A percentile compares a stretch with the other conserved stretches of the same genome.
These are phyloP conservation scores for Talaromyces sp. DNA, from an alignment of 2,329 filamentous ascomycete genomes.

Conservation along the genomic window DNA sequence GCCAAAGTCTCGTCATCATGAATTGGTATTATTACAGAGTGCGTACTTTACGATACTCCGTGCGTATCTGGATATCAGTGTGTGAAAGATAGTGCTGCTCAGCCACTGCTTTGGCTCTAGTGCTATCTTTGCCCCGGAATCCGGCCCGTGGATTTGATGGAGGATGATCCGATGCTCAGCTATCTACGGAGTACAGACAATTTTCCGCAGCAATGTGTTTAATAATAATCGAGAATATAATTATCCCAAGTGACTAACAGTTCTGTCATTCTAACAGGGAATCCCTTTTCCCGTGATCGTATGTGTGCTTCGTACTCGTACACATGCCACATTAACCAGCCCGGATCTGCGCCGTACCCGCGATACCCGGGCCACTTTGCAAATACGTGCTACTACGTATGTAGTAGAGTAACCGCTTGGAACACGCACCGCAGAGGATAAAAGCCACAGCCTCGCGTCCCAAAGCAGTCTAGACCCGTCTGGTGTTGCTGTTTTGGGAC, in stretches of 20 bases:
- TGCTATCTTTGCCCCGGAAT: conserved; percentile 1
- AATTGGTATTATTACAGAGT: neutral
- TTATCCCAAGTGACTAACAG: neutral
- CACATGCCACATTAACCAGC: neutral
- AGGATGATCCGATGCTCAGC: neutral
- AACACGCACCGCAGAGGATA: conserved; percentile 3
- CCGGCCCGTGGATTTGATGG: neutral
- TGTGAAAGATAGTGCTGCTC: neutral
- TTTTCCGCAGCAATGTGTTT: neutral
- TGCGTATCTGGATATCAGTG: neutral
- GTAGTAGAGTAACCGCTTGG: neutral
- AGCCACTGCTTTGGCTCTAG: neutral
- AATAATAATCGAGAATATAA: neutral
- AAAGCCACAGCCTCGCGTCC: conserved; percentile 7
- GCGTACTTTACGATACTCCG: neutral
- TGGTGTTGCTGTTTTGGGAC: neutral
- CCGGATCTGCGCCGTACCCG: conserved; percentile 15
- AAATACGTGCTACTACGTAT: neutral
- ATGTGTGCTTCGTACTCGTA: neutral
- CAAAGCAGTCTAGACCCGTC: neutral
- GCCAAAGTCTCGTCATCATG: conserved; percentile 13
- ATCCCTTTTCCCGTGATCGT: too few species aligned
- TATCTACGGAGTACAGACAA: neutral
- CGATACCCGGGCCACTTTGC: conserved; percentile 16
- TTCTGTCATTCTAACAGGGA: neutral